Evolutionary conservation across 768 basidiomycete genomes (phyloP), one percentile per base, ranked within the genome.

Genomic region (Lactarius sanguifluus): DNA sequence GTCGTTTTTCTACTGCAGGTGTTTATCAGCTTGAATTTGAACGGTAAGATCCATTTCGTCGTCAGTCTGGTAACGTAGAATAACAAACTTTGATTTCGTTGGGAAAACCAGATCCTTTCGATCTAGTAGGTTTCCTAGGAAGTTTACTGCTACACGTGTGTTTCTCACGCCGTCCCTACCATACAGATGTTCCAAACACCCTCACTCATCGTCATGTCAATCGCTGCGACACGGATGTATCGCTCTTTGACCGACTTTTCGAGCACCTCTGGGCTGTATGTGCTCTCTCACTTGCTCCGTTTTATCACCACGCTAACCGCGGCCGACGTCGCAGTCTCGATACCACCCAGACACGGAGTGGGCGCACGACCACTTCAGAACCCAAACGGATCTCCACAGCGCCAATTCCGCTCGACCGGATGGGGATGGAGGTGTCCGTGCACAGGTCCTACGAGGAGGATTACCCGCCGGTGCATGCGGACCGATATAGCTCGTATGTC

Each of bases 181-280:
- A 8, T 30, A 34, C 23, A 62, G 61, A 62, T 62, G 50, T 62
- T 62, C 34, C 61, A 54, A 50, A 50, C n/a, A 2, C 56, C 56
- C 18, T 18, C 56, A 6, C 30, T 50, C 13, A 23, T 62, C 47
- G 18, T 20, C 2, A 62, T 45, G 61, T 45, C 41, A 25, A 62
- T 62, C 20, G 59, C 56, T 20, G 68, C 68, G 3, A 69, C 68
- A 10, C 61, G 56, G 16, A 59, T 66, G 40, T 55, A 62, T 50
- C 61, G 61, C 61, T 20, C 25, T 9, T 50, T 62, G 41, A 54
- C 47, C 2, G 45, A 54, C 32, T 62, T 54, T 32, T 23, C 41
- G 5, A 16, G 16, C 32, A 6, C 34, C 43, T 20, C 61, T 13
- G 30, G 25, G 10, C 13, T 30, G 47, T 62, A 52, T 15, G 23